Evolutionary conservation across 495 filamentous ascomycete species (phyloP).

Genomic region (Neurospora intermedia): DNA sequence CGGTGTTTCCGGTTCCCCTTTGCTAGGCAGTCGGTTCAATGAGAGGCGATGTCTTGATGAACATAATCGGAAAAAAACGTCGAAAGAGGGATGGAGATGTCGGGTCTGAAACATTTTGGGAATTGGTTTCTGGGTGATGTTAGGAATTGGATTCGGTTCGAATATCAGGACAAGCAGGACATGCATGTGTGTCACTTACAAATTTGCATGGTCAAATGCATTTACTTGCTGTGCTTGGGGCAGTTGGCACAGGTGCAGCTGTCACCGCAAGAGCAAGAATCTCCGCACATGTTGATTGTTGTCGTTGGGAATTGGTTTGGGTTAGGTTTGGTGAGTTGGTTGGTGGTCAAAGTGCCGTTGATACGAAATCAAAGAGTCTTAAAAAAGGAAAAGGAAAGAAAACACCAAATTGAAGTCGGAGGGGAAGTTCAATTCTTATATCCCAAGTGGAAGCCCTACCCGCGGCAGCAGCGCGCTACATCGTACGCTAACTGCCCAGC

Average conservation of each 20-base stretch:
- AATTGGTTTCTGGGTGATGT: neutral
- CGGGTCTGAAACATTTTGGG: neutral
- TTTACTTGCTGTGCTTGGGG: constrained; percentile 13
- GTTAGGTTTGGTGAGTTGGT: neutral
- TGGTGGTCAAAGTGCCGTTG: neutral
- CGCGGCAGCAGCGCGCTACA: neutral
- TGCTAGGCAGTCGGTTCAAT: neutral
- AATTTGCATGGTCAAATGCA: neutral
- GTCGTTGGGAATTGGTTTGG: neutral
- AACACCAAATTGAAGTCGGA: neutral
- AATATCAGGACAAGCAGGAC: neutral
- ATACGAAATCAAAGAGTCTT: neutral
- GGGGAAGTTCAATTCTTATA: neutral
- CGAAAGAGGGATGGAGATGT: neutral
- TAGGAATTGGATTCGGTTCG: neutral
- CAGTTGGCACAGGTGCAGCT: constrained; percentile 17
- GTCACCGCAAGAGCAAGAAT: constrained; percentile 13
- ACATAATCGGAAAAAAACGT: neutral
- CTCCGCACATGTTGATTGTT: constrained; percentile 16
- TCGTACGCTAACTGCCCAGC: neutral
- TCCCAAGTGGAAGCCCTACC: neutral
- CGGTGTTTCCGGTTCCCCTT: neutral
- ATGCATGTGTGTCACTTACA: neutral
- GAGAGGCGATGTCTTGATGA: neutral
- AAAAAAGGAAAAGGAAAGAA: neutral